A percentile compares a stretch with the other conserved stretches of the same genome.
Conservation (phyloP, 306 rosid species). For the Fragaria nilgerrensis region DNA sequence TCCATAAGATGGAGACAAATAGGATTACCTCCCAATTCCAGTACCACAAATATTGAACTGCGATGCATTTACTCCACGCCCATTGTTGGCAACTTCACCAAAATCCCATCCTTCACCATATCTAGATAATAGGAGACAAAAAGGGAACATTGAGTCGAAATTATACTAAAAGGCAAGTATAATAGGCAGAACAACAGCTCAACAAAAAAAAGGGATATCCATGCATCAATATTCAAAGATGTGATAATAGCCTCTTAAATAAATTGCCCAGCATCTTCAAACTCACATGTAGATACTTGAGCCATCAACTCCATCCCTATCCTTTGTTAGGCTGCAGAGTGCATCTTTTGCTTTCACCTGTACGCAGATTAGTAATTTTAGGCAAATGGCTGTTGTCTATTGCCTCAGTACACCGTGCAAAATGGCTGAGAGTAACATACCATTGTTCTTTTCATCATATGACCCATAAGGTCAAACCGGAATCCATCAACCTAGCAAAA, state of each 20-base stretch:
- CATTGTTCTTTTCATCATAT: constrained; percentile 94
- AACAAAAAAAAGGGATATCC: neutral
- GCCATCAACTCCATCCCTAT: constrained; percentile 76
- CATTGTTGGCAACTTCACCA: constrained; percentile 92
- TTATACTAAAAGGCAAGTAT: constrained; percentile 2
- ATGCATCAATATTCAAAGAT: constrained; percentile 21
- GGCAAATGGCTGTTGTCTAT: neutral
- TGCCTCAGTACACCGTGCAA: constrained; percentile 1
- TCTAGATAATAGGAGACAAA: constrained; percentile 41
- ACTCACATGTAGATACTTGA: constrained; percentile 84
- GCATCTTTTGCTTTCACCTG: constrained; percentile 69
- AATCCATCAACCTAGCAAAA: constrained; percentile 88
- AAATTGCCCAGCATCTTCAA: neutral
- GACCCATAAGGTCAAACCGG: constrained; percentile 98
- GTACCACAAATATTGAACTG: constrained; percentile 80
- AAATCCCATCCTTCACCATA: constrained; percentile 99
- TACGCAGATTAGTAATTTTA: constrained; percentile 31
- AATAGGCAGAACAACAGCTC: constrained; percentile 26
- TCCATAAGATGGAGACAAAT: constrained; percentile 20
- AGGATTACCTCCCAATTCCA: constrained; percentile 79
- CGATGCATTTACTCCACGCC: constrained; percentile 91
- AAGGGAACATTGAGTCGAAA: constrained; percentile 7
- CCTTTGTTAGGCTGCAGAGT: constrained; percentile 57
- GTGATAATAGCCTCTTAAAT: neutral
- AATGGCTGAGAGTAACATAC: constrained; percentile 38